Base-by-base conservation (phyloP, 805 yeast genomes). In the Maudiozyma barnettii region DNA sequence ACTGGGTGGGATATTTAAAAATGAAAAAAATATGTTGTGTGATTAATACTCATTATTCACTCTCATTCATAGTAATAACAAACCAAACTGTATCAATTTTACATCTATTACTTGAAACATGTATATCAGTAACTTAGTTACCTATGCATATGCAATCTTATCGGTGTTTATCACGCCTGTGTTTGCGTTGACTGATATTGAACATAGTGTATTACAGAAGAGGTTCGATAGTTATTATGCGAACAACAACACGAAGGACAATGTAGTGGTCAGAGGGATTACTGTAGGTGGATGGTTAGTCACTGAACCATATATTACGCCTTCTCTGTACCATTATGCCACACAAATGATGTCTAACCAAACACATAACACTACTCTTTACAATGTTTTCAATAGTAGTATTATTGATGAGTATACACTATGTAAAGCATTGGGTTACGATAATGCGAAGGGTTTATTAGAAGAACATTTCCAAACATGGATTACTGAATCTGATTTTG, bases 211-310 rank as follows among this genome's bases (percentile, higher is more conserved):
- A 9, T 42, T 48, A 22, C 44, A 49, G 22, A 49, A 46, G 16
- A 30, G 47, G 33, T 49, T 49, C 39, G 44, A 43, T 16, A 42
- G 49, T 7, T 49, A 45, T 30, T 46, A 49, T 14, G n/a, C 36
- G 13, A 12, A 20, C 14, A 39, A 43, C n/a, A n/a, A 40, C 12
- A 21, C 29, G 12, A 13, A 21, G 2, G 10, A 5, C 5, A 26
- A 19, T 23, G 22, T 39, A 4, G 26, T 29, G 3, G 45, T 51
- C 10, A 45, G 54, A 45, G 82, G 81, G 39, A 75, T 79, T 13
- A 72, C 77, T 23, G 56, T 82, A 13, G 90, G 89, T 30, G 88
- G 88, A 7, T 82, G 89, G 90, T 67, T 81, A 22, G 77, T 82
- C 0, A 65, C 82, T 8, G 88, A 82, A 59, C 87, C 89, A 1